These are phyloP conservation scores for Fusarium transvaalense DNA, from an alignment of 2,329 filamentous ascomycete genomes.

Conservation along the genomic window DNA sequence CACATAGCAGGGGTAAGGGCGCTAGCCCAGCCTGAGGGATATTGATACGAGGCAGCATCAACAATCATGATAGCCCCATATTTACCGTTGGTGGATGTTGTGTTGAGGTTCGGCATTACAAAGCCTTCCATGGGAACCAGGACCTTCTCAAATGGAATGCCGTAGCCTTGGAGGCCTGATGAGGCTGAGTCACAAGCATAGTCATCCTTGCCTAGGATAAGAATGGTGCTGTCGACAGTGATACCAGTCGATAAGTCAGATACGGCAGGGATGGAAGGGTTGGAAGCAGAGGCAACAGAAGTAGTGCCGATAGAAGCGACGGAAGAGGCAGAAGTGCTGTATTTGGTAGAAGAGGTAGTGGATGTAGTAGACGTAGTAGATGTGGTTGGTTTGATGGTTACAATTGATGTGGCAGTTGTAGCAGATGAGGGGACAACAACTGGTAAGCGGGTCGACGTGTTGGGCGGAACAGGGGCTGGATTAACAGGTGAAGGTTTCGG, in stretches of 20 bases:
- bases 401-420: background rate
- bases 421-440: background rate
- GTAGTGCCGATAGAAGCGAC: background rate
- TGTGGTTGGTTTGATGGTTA: background rate
- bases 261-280: background rate
- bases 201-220: conserved; percentile 4
- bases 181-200: conserved; percentile 10
- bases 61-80: conserved; percentile 32
- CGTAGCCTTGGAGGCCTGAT: conserved; percentile 30
- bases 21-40: conserved; percentile 26
- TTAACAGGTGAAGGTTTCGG: background rate
- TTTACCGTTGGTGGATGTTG: conserved; percentile 10
- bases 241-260: background rate
- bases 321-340: background rate
- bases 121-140: conserved; percentile 22
- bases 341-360: background rate
- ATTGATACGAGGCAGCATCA: conserved; percentile 31
- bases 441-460: no score
- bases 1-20: conserved; percentile 30
- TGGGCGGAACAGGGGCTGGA: background rate
- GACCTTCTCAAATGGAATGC: conserved; percentile 29
- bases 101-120: conserved; percentile 27
- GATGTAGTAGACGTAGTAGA: background rate
- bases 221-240: conserved; percentile 13
- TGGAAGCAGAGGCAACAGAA: background rate